Evolutionary conservation across 78 protist genomes (phyloP).

Genomic region (Creolimax fragrantissima): DNA sequence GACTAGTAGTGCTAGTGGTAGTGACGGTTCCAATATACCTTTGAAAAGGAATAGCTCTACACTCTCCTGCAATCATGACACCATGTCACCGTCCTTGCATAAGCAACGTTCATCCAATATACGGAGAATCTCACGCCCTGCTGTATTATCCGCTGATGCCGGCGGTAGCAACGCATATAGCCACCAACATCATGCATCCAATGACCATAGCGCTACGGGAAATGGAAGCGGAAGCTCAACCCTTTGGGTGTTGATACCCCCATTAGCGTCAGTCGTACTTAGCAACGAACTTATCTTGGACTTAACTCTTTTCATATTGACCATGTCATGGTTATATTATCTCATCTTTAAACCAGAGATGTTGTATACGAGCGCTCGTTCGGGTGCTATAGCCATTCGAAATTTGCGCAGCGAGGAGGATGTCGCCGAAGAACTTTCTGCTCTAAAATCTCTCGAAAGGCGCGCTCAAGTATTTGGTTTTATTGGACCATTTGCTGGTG

Average conservation of each 20-base stretch:
- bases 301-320: neutral
- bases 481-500: neutral
- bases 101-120: too few species aligned
- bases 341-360: neutral
- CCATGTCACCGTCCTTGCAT: too few species aligned
- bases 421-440: neutral
- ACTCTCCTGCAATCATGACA: too few species aligned
- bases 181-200: too few species aligned
- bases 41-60: too few species aligned
- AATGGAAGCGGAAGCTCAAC: too few species aligned
- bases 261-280: neutral
- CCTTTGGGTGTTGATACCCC: neutral
- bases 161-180: too few species aligned
- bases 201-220: too few species aligned
- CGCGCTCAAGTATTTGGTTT: neutral
- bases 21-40: too few species aligned
- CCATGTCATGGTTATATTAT: neutral
- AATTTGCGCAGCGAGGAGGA: neutral
- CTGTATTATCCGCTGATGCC: too few species aligned
- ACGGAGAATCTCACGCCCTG: too few species aligned
- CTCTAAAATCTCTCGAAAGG: neutral
- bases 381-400: neutral
- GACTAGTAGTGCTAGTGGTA: too few species aligned
- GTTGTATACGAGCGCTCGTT: neutral
- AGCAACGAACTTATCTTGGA: neutral